Percentiles rank a stretch among this genome's conserved stretches.
Evolutionary conservation across 192 early-diverging fungal genomes (phyloP).

Genomic region (Backusella tarrabulga): DNA sequence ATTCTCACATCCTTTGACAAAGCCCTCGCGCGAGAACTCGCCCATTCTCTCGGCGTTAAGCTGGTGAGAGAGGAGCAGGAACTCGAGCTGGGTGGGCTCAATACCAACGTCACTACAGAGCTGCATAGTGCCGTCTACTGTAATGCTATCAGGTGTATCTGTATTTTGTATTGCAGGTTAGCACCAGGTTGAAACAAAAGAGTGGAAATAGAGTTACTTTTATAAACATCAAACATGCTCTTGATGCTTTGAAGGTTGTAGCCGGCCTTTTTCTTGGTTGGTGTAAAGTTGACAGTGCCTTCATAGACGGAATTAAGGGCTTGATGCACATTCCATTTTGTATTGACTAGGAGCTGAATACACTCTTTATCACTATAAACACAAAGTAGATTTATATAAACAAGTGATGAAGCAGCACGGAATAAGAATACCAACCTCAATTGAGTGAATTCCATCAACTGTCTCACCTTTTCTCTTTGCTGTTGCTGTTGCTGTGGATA

Average conservation of each 20-base stretch:
- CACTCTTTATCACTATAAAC: conserved; percentile 56
- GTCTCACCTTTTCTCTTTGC: neutral
- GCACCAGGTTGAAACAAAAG: neutral
- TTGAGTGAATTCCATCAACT: conserved; percentile 3
- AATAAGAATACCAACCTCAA: neutral
- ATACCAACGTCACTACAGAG: conserved; percentile 69
- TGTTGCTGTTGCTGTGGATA: neutral
- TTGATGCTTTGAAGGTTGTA: conserved; percentile 28
- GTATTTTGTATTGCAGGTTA: conserved; percentile 30
- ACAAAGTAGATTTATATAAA: neutral
- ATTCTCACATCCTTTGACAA: conserved; percentile 70
- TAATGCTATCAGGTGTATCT: conserved; percentile 59
- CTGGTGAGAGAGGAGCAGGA: conserved; percentile 69
- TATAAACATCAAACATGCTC: conserved; percentile 70
- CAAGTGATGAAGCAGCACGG: neutral
- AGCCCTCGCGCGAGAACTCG: conserved; percentile 69
- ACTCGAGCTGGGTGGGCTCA: conserved; percentile 71
- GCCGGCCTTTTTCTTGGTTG: neutral
- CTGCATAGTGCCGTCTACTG: conserved; percentile 69
- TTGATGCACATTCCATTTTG: conserved; percentile 66
- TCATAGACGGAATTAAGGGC: conserved; percentile 66
- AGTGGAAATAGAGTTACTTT: conserved; percentile 46
- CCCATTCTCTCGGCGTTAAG: conserved; percentile 69
- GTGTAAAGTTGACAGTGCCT: conserved; percentile 17
- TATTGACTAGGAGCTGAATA: conserved; percentile 47